Percentiles rank a stretch among this genome's conserved stretches.
Evolutionary conservation across 495 filamentous ascomycete genomes (phyloP).

Genomic region (Trichoderma parareesei): DNA sequence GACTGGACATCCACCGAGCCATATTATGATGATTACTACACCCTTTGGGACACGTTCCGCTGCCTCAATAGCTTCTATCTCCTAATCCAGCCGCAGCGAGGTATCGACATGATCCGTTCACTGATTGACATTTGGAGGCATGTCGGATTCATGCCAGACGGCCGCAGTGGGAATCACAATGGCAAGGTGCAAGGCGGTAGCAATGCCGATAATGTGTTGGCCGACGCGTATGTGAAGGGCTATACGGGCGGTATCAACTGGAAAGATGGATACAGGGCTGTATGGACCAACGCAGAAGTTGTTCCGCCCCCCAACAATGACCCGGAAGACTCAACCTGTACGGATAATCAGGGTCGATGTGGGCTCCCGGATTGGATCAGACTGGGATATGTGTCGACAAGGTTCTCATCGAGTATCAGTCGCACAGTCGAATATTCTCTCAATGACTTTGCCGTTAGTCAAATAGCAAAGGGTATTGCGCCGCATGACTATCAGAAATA

Average conservation of each 20-base stretch:
- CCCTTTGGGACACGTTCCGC: slow-evolving; percentile 48
- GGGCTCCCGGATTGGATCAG: slow-evolving; percentile 62
- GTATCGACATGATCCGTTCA: slow-evolving; percentile 59
- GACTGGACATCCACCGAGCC: slow-evolving; percentile 57
- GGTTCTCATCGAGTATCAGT: slow-evolving; percentile 51
- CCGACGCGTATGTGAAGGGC: slow-evolving; percentile 68
- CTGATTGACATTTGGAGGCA: slow-evolving; percentile 64
- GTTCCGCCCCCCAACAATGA: slow-evolving; percentile 53
- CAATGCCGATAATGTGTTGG: slow-evolving; percentile 66
- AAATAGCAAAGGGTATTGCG: slow-evolving; percentile 50
- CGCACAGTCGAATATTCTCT: slow-evolving; percentile 59
- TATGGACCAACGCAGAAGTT: slow-evolving; percentile 61
- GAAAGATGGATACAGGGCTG: slow-evolving; percentile 59
- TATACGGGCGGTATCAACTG: slow-evolving; percentile 54
- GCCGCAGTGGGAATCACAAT: slow-evolving; percentile 60
- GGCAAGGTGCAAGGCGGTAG: slow-evolving; percentile 63
- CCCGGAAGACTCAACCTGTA: slow-evolving; percentile 48
- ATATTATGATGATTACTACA: slow-evolving; percentile 54
- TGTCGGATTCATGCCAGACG: slow-evolving; percentile 60
- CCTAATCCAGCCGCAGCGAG: slow-evolving; percentile 52
- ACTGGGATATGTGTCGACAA: slow-evolving; percentile 57
- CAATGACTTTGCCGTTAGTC: slow-evolving; percentile 61
- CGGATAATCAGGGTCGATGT: slow-evolving; percentile 61
- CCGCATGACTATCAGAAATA: slow-evolving; percentile 52
- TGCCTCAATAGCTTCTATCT: slow-evolving; percentile 57